A percentile compares a stretch with the other conserved stretches of the same genome.
phyloP scores from a whole-genome alignment of 2,329 filamentous ascomycete species.

The Leptographium radiaticola region DNA sequence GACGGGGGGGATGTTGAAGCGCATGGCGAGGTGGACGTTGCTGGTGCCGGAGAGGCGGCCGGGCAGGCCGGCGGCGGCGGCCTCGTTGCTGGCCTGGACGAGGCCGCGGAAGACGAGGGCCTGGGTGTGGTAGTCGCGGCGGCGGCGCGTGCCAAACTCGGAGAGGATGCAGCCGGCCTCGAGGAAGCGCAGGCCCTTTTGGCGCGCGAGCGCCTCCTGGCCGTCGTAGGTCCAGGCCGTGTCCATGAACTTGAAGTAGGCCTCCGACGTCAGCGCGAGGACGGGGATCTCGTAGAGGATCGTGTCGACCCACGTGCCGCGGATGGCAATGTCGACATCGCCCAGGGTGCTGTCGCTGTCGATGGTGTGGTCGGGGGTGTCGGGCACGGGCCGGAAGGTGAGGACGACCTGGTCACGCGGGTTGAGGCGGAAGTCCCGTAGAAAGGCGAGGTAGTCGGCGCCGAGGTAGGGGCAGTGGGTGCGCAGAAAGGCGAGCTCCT shows the following conservation, averaged over 20 bases:
- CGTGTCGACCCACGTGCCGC: constrained; percentile 82
- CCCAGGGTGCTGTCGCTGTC: constrained; percentile 33
- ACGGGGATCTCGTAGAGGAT: constrained; percentile 97
- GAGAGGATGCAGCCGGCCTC: constrained; percentile 79
- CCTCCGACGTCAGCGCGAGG: constrained; percentile 81
- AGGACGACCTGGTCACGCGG: constrained; percentile 69
- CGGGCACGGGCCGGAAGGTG: constrained; percentile 44
- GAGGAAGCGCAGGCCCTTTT: constrained; percentile 67
- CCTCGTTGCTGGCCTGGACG: constrained; percentile 63
- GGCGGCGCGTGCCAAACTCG: constrained; percentile 82
- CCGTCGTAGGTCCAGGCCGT: constrained; percentile 80
- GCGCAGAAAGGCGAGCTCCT: constrained; percentile 70
- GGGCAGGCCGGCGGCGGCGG: constrained; percentile 45
- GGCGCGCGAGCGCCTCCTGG: constrained; percentile 73
- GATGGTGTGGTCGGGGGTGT: constrained; percentile 46
- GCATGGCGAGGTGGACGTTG: constrained; percentile 95
- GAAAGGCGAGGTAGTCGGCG: constrained; percentile 63
- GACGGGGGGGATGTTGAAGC: constrained; percentile 69
- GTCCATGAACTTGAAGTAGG: constrained; percentile 95
- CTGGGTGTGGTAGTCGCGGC: constrained; percentile 90
- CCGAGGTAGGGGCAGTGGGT: constrained; percentile 71
- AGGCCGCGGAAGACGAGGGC: constrained; percentile 82
- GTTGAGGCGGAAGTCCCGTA: constrained; percentile 67
- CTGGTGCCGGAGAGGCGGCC: constrained; percentile 80
- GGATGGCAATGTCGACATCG: constrained; percentile 62